These are phyloP conservation scores for Pittosporum tobira DNA, from an alignment of 129 eudicot genomes.

Conservation along the genomic window DNA sequence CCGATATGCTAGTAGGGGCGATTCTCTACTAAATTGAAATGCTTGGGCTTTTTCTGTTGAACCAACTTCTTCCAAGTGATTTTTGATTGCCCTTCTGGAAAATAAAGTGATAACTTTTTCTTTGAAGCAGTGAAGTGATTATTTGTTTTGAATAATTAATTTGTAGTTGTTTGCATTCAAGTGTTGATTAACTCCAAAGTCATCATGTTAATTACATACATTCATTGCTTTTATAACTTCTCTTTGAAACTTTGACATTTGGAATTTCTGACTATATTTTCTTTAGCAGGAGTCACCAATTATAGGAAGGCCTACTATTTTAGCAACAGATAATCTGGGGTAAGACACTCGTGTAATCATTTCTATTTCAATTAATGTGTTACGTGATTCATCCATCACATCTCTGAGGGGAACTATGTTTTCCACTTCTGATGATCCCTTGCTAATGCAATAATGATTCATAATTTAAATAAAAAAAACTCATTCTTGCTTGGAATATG, in stretches of 20 bases:
- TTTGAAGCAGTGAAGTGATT: background rate
- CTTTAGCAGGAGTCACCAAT: slow-evolving; percentile 58
- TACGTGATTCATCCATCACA: background rate
- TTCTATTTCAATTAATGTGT: background rate
- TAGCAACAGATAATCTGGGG: slow-evolving; percentile 36
- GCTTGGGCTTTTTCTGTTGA: too few species aligned
- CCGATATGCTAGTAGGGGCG: too few species aligned
- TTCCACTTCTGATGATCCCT: too few species aligned
- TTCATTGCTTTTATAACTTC: background rate
- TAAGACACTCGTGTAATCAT: slow-evolving; percentile 20
- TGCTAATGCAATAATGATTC: too few species aligned
- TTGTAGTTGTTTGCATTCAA: background rate
- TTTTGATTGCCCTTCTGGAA: too few species aligned
- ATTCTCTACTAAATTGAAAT: too few species aligned
- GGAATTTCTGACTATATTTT: slow-evolving; percentile 20
- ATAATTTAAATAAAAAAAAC: too few species aligned
- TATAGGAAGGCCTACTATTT: slow-evolving; percentile 59
- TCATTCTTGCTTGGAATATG: too few species aligned
- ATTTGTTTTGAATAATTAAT: background rate
- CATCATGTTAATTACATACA: slow-evolving; percentile 6
- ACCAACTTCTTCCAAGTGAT: too few species aligned
- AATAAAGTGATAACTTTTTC: too few species aligned
- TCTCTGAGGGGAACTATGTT: too few species aligned
- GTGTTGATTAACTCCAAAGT: background rate
- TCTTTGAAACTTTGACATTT: background rate